These are phyloP conservation scores for Buddleja alternifolia DNA, from an alignment of 257 asterid genomes.

Conservation along the genomic window DNA sequence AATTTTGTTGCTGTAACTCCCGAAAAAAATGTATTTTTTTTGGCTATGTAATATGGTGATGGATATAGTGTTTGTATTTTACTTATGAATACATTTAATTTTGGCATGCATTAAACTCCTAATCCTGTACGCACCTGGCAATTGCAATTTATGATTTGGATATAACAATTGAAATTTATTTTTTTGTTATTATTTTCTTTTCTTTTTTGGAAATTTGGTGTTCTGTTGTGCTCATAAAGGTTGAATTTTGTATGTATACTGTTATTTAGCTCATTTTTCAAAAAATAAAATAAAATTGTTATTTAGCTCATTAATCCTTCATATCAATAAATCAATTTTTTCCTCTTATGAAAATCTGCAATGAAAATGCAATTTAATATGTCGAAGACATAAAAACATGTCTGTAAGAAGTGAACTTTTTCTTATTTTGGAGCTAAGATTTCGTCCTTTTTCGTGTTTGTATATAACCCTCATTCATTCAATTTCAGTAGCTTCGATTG, in stretches of 20 bases:
- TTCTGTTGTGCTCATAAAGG: constrained; percentile 3
- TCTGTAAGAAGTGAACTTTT: constrained; percentile 3
- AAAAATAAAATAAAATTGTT: no score
- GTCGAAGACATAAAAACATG: constrained; percentile 2
- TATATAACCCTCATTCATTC: background rate
- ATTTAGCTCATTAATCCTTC: no score
- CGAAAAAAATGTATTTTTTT: constrained; percentile 26
- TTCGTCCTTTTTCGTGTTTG: background rate
- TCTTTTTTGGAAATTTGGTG: background rate
- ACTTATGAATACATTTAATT: background rate
- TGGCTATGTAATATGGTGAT: background rate
- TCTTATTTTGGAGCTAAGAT: constrained; percentile 15
- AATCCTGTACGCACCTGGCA: background rate
- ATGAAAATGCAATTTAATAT: constrained; percentile 9
- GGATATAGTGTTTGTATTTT: background rate
- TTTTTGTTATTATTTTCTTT: background rate
- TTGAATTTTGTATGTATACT: background rate
- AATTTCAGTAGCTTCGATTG: background rate
- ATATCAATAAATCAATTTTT: background rate
- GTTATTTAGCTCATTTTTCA: background rate
- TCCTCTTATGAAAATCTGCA: background rate
- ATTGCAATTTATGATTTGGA: constrained; percentile 17
- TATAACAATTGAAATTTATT: background rate
- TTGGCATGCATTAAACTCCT: constrained; percentile 18
- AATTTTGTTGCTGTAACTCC: constrained; percentile 24